Percentiles rank a stretch among this genome's conserved stretches.
These are phyloP conservation scores for Ceratocystis variospora DNA, from an alignment of 2,329 filamentous ascomycete genomes.

Conservation along the genomic window DNA sequence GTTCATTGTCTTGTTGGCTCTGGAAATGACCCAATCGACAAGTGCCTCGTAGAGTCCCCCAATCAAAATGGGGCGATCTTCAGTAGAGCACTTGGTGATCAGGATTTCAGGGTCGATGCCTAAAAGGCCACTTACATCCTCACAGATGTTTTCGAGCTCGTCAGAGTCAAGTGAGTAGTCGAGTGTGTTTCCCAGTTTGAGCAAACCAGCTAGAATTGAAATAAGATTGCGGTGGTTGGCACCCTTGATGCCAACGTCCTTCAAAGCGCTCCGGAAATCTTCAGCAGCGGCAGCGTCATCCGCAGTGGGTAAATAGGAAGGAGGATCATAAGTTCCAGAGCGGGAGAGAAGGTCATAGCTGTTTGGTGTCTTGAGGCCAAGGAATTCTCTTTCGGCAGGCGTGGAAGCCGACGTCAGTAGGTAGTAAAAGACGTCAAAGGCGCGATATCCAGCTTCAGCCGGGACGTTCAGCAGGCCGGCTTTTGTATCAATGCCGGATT, in stretches of 20 bases:
- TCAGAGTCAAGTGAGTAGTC: slow-evolving; percentile 78
- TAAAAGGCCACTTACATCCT: slow-evolving; percentile 76
- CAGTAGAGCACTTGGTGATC: slow-evolving; percentile 61
- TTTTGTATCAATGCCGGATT: slow-evolving; percentile 73
- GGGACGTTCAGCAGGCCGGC: slow-evolving; percentile 72
- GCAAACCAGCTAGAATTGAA: slow-evolving; percentile 67
- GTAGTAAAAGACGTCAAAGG: slow-evolving; percentile 97
- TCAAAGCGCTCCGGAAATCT: slow-evolving; percentile 76
- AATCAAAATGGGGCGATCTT: slow-evolving; percentile 71
- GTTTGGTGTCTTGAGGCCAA: slow-evolving; percentile 64
- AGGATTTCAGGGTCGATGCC: slow-evolving; percentile 79
- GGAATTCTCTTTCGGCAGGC: slow-evolving; percentile 73
- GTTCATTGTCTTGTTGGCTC: slow-evolving; percentile 75
- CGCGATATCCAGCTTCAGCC: slow-evolving; percentile 65
- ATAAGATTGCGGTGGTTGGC: slow-evolving; percentile 68
- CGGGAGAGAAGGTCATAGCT: slow-evolving; percentile 66
- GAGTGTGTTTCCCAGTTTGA: slow-evolving; percentile 84
- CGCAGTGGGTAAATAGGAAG: slow-evolving; percentile 77
- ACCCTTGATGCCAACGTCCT: slow-evolving; percentile 88
- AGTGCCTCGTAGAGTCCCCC: slow-evolving; percentile 83
- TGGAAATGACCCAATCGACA: slow-evolving; percentile 84
- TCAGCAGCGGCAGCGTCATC: slow-evolving; percentile 89
- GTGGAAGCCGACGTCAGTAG: slow-evolving; percentile 84
- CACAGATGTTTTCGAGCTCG: slow-evolving; percentile 68
- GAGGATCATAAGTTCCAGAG: slow-evolving; percentile 74